phyloP scores from a whole-genome alignment of 2,329 filamentous ascomycete genomes.

The Xenoacremonium recifei region DNA sequence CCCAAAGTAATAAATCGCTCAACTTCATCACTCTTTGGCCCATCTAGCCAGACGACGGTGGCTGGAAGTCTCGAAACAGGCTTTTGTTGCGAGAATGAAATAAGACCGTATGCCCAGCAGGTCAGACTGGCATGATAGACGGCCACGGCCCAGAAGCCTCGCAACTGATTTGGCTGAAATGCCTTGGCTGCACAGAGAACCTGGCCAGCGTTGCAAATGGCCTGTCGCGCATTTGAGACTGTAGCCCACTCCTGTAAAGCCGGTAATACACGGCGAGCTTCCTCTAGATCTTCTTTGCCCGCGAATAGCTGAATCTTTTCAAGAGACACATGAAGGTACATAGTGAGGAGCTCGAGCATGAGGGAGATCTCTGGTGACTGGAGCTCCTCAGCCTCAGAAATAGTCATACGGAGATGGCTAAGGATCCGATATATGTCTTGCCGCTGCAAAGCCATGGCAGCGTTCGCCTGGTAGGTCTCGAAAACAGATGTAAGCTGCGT shows the following conservation, averaged over 20 bases:
- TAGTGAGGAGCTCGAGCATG: conserved; percentile 9
- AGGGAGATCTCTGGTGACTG: conserved; percentile 1
- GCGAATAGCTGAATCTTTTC: conserved; percentile 15
- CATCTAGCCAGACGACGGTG: conserved; percentile 11
- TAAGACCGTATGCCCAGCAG: conserved; percentile 11
- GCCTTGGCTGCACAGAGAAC: conserved; percentile 10
- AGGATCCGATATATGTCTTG: conserved; percentile 10
- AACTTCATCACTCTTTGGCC: conserved; percentile 7
- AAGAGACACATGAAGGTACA: conserved; percentile 13
- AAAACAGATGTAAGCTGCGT: conserved; percentile 7
- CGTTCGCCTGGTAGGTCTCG: conserved; percentile 8
- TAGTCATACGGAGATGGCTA: conserved; percentile 8
- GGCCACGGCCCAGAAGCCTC: conserved; percentile 12
- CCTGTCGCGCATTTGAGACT: conserved; percentile 7
- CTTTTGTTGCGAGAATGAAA: conserved; percentile 7
- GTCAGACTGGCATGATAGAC: conserved; percentile 13
- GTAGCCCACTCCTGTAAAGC: conserved; percentile 9
- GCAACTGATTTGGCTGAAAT: conserved; percentile 6
- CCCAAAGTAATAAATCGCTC: conserved; percentile 13
- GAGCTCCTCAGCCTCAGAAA: conserved; percentile 6
- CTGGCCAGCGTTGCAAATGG: conserved; percentile 13
- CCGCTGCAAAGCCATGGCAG: conserved; percentile 8
- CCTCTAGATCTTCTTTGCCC: conserved; percentile 10
- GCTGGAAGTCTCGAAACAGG: background rate
- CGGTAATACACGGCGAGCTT: conserved; percentile 10